phyloP scores from a whole-genome alignment of 2,329 filamentous ascomycete genomes.

The Mariannaea sp. region DNA sequence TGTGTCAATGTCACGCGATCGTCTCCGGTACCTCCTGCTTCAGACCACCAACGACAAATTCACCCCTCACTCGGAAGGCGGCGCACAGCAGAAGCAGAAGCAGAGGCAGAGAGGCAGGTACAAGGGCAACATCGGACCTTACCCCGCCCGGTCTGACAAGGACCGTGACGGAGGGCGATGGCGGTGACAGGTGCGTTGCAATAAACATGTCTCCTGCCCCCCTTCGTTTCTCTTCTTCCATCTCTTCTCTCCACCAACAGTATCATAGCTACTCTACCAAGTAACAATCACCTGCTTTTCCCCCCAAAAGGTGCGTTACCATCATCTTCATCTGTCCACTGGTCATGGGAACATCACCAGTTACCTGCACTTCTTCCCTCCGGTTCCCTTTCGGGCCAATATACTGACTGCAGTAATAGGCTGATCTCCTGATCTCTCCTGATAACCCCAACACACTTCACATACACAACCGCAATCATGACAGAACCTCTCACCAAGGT shows the following conservation, averaged over 20 bases:
- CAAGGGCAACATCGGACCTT: conserved; percentile 35
- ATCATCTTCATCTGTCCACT: neutral
- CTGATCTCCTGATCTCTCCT: conserved; percentile 30
- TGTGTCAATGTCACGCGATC: conserved; percentile 42
- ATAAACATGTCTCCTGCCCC: conserved; percentile 42
- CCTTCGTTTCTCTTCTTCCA: conserved; percentile 35
- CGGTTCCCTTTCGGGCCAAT: neutral
- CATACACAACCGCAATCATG: conserved; percentile 40
- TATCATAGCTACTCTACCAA: conserved; percentile 25
- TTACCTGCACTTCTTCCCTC: neutral
- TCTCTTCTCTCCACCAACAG: conserved; percentile 34
- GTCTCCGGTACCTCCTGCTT: conserved; percentile 20
- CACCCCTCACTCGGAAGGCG: conserved; percentile 24
- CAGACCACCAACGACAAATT: conserved; percentile 14
- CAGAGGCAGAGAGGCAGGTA: conserved; percentile 19
- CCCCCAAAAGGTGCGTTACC: conserved; percentile 26
- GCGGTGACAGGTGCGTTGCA: conserved; percentile 32
- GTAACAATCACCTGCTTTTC: conserved; percentile 34
- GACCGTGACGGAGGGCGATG: conserved; percentile 35
- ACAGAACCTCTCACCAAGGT: conserved; percentile 75
- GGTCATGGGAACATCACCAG: neutral
- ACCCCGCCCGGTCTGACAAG: conserved; percentile 53
- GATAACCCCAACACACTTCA: conserved; percentile 5
- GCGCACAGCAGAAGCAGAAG: conserved; percentile 6
- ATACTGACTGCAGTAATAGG: conserved; percentile 10